Percentiles rank a stretch among this genome's conserved stretches.
These are phyloP conservation scores for Lagenidium giganteum DNA, from an alignment of 352 stramenopile genomes.

Conservation along the genomic window DNA sequence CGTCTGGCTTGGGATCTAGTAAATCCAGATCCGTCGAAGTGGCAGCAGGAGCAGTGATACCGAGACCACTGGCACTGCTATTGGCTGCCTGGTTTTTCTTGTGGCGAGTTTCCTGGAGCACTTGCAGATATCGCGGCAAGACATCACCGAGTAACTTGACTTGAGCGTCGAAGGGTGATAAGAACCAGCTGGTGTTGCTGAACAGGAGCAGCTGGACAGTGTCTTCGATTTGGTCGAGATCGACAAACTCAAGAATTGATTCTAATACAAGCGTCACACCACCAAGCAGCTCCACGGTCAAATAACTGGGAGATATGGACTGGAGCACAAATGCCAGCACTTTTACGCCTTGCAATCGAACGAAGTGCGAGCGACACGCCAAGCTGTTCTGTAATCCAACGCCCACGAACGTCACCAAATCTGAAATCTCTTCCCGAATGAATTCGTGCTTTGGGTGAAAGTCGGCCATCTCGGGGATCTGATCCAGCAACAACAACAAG, in stretches of 20 bases:
- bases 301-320: conserved; percentile 47
- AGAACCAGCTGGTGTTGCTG: conserved; percentile 69
- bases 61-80: no score
- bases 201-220: conserved; percentile 53
- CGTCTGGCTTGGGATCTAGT: no score
- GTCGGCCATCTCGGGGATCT: conserved; percentile 57
- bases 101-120: conserved; percentile 28
- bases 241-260: conserved; percentile 30
- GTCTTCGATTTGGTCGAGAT: conserved; percentile 25
- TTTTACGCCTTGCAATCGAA: conserved; percentile 43
- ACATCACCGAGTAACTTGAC: conserved; percentile 36
- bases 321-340: conserved; percentile 64
- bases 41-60: conserved; percentile 13
- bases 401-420: conserved; percentile 43
- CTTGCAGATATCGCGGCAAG: conserved; percentile 39
- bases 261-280: conserved; percentile 46
- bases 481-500: conserved; percentile 48
- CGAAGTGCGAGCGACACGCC: conserved; percentile 50
- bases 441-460: conserved; percentile 54
- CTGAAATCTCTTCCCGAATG: conserved; percentile 38
- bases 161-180: conserved; percentile 59
- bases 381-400: conserved; percentile 36
- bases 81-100: no score
- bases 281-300: conserved; percentile 48
- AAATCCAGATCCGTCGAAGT: neutral